Conservation (phyloP, 2,329 filamentous ascomycete species). For the Bipolaris gigantea region DNA sequence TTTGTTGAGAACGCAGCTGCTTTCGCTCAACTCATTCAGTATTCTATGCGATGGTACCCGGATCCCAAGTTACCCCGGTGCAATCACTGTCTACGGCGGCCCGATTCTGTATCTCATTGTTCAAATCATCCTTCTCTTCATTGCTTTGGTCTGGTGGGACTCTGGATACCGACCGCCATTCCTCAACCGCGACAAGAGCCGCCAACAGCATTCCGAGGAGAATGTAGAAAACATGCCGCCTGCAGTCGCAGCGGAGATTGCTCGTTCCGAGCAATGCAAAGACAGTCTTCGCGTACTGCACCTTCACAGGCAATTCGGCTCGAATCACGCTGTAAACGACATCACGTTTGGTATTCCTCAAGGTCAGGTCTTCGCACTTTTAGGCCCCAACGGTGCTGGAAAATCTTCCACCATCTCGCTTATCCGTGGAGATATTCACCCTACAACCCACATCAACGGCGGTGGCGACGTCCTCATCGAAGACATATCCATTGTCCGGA, state of each 20-base stretch:
- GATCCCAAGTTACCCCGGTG: conserved; percentile 69
- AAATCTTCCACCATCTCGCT: conserved; percentile 89
- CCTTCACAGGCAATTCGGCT: conserved; percentile 77
- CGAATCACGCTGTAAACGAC: conserved; percentile 77
- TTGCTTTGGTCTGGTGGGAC: conserved; percentile 77
- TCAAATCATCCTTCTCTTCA: conserved; percentile 72
- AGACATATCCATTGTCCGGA: conserved; percentile 70
- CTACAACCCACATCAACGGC: conserved; percentile 58
- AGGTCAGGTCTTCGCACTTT: conserved; percentile 82
- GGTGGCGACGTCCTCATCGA: conserved; percentile 83
- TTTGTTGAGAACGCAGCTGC: conserved; percentile 71
- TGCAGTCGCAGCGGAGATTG: conserved; percentile 67
- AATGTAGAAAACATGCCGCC: conserved; percentile 49
- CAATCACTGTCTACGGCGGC: conserved; percentile 75
- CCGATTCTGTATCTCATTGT: conserved; percentile 81
- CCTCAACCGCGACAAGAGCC: conserved; percentile 40
- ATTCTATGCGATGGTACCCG: conserved; percentile 67
- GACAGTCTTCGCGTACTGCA: conserved; percentile 79
- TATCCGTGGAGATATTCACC: conserved; percentile 84
- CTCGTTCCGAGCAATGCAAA: conserved; percentile 60
- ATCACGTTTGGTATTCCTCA: conserved; percentile 79
- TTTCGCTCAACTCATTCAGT: conserved; percentile 82
- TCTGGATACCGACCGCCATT: conserved; percentile 66
- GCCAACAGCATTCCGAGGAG: conserved; percentile 48
- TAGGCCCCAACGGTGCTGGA: conserved; percentile 89